phyloP scores from a whole-genome alignment of 2,329 filamentous ascomycete genomes.

The Epichloe sylvatica region DNA sequence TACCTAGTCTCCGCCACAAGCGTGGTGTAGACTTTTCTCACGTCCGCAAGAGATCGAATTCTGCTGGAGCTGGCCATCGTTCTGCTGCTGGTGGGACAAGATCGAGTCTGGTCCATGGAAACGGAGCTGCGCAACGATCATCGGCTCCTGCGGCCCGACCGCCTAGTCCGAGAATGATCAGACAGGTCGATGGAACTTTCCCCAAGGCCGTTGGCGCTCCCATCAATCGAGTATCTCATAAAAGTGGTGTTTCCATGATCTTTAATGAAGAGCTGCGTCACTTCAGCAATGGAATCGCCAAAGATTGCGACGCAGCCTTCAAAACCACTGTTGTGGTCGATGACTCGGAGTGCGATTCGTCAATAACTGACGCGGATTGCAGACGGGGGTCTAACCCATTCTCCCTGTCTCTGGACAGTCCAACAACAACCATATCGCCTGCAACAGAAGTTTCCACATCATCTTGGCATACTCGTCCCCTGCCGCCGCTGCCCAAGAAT shows the following conservation, averaged over 20 bases:
- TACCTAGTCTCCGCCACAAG: conserved; percentile 32
- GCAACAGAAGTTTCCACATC: conserved; percentile 17
- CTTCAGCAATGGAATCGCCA: conserved; percentile 72
- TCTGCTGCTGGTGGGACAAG: conserved; percentile 5
- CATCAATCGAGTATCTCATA: conserved; percentile 1
- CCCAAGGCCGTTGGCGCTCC: conserved; percentile 14
- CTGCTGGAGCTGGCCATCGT: conserved; percentile 11
- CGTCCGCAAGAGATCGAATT: conserved; percentile 26
- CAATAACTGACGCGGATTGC: conserved; percentile 19
- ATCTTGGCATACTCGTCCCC: conserved; percentile 34
- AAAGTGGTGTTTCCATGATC: conserved; percentile 19
- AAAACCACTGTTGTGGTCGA: conserved; percentile 45
- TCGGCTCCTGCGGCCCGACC: conserved; percentile 11
- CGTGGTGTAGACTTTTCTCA: conserved; percentile 42
- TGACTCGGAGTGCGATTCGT: conserved; percentile 20
- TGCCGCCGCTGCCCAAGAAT: conserved; percentile 34
- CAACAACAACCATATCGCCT: conserved; percentile 13
- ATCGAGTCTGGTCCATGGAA: conserved; percentile 8
- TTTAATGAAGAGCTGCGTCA: conserved; percentile 66
- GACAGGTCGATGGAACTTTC: conserved; percentile 12
- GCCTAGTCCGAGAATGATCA: conserved; percentile 17
- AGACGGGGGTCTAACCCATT: conserved; percentile 27
- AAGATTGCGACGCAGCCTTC: conserved; percentile 87
- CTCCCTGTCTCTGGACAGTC: conserved; percentile 26
- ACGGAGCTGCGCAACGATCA: conserved; percentile 10